These are phyloP conservation scores for Fusarium sp. DNA, from an alignment of 2,329 filamentous ascomycete genomes.

Conservation along the genomic window DNA sequence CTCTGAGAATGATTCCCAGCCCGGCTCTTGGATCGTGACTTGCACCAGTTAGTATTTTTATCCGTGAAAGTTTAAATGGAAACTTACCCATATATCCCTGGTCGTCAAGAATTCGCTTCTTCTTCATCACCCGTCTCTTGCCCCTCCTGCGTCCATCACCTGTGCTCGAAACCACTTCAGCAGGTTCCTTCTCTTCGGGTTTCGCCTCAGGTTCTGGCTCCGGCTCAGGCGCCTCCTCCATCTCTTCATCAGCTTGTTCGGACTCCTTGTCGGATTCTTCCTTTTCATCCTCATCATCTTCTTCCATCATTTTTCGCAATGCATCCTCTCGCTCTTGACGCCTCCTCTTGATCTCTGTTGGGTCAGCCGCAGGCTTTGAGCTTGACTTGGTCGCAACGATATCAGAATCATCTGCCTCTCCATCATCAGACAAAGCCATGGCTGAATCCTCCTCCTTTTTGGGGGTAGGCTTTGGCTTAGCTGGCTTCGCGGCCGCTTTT, in stretches of 20 bases:
- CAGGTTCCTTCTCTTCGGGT: constrained; percentile 58
- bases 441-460: constrained; percentile 51
- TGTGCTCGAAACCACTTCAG: constrained; percentile 66
- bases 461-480: constrained; percentile 62
- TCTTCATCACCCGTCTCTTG: constrained; percentile 84
- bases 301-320: constrained; percentile 63
- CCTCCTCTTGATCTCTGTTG: constrained; percentile 47
- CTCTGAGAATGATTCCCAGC: constrained; percentile 94
- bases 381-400: constrained; percentile 46
- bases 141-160: constrained; percentile 77
- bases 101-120: constrained; percentile 87
- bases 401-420: constrained; percentile 56
- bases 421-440: constrained; percentile 56
- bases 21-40: constrained; percentile 88
- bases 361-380: constrained; percentile 38
- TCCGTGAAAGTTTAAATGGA: neutral
- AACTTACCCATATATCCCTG: constrained; percentile 87
- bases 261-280: constrained; percentile 56
- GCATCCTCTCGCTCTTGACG: constrained; percentile 56
- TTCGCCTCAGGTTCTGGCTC: constrained; percentile 54
- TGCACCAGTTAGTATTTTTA: constrained; percentile 28
- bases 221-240: constrained; percentile 56
- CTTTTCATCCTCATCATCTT: constrained; percentile 70
- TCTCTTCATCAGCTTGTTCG: constrained; percentile 55
- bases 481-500: constrained; percentile 61